These are phyloP conservation scores for Paramecium primaurelia DNA, from an alignment of 73 alveolate genomes.

Conservation along the genomic window DNA sequence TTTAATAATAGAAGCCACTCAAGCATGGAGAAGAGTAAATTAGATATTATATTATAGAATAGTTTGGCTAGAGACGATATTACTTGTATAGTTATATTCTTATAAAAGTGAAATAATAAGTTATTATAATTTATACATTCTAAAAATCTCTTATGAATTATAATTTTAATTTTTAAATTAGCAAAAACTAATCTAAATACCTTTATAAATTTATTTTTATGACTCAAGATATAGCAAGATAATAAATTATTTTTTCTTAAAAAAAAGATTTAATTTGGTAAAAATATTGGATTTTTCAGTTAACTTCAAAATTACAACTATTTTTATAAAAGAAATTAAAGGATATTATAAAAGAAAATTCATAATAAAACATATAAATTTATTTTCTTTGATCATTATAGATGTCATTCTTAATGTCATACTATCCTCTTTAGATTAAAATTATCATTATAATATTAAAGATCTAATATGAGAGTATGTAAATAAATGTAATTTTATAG, in stretches of 20 bases:
- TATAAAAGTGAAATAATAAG: neutral
- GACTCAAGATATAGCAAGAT: neutral
- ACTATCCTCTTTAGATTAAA: neutral
- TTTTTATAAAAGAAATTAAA: neutral
- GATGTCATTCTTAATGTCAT: neutral
- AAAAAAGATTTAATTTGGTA: neutral
- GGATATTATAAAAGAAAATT: neutral
- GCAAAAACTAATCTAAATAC: neutral
- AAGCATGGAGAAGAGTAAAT: conserved; percentile 50
- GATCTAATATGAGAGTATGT: neutral
- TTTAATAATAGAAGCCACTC: neutral
- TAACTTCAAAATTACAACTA: neutral
- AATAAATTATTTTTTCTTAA: neutral
- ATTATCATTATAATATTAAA: neutral
- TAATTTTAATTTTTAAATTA: neutral
- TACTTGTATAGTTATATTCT: conserved; percentile 61
- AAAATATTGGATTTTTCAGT: neutral
- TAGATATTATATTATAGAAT: neutral
- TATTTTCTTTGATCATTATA: too few species aligned
- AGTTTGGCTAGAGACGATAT: conserved; percentile 58
- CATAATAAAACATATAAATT: neutral
- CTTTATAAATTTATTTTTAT: neutral
- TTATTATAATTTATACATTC: neutral
- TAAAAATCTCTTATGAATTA: neutral
- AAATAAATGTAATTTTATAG: neutral